These are phyloP conservation scores for Baeospora myosura DNA, from an alignment of 1,284 basidiomycete genomes.

Conservation along the genomic window DNA sequence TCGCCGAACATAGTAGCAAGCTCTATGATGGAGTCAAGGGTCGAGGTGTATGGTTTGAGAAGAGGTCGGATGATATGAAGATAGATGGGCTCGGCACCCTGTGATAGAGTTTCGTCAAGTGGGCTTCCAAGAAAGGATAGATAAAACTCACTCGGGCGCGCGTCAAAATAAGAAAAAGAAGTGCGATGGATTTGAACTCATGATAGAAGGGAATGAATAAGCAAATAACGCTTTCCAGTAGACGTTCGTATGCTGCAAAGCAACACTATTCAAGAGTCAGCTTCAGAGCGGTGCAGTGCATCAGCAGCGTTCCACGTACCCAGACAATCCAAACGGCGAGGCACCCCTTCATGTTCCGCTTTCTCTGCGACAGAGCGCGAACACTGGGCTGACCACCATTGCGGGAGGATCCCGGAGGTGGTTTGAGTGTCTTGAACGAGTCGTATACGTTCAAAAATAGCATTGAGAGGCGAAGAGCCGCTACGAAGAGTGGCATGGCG, in stretches of 20 bases:
- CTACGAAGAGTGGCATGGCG: conserved; percentile 63
- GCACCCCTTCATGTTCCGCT: conserved; percentile 76
- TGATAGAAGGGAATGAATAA: conserved; percentile 74
- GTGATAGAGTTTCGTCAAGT: conserved; percentile 7
- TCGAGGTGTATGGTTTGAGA: conserved; percentile 57
- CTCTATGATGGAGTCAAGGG: conserved; percentile 56
- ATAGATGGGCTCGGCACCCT: conserved; percentile 43
- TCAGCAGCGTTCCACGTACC: conserved; percentile 40
- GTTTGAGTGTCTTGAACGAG: conserved; percentile 73
- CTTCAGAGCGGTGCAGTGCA: neutral
- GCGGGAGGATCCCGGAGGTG: conserved; percentile 51
- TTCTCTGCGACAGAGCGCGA: conserved; percentile 63
- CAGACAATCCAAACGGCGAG: conserved; percentile 77
- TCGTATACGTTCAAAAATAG: conserved; percentile 75
- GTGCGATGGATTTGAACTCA: conserved; percentile 63
- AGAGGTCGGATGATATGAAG: conserved; percentile 66
- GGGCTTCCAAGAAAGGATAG: conserved; percentile 7
- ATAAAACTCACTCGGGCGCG: conserved; percentile 50
- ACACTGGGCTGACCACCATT: conserved; percentile 55
- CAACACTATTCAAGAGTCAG: conserved; percentile 39
- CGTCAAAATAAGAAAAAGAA: conserved; percentile 67
- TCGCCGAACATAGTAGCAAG: conserved; percentile 54
- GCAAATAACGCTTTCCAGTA: conserved; percentile 52
- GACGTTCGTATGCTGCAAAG: conserved; percentile 56
- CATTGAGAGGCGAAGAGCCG: conserved; percentile 56